Percentiles rank a stretch among this genome's conserved stretches.
Evolutionary conservation across 345 rosid genomes (phyloP).

Genomic region (Jatropha curcas): DNA sequence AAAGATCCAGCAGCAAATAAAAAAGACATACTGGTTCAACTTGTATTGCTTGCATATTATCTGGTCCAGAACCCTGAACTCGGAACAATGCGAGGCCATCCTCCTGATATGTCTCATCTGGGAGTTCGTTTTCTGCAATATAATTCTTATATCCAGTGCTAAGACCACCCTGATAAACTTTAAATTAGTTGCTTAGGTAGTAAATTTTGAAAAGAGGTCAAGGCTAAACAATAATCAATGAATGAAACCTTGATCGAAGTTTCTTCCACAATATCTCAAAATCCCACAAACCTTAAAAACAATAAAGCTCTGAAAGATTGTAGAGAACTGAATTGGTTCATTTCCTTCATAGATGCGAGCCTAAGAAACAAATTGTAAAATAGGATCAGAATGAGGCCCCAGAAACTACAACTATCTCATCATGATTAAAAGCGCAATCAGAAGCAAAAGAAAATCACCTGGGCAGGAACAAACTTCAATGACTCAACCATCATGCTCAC

Average conservation of each 20-base stretch:
- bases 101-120: constrained; percentile 74
- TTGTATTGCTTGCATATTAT: constrained; percentile 98
- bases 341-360: constrained; percentile 88
- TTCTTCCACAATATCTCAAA: background rate
- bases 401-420: background rate
- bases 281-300: constrained; percentile 71
- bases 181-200: constrained; percentile 17
- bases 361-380: constrained; percentile 41
- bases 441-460: constrained; percentile 48
- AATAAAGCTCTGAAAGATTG: constrained; percentile 87
- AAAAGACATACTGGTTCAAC: constrained; percentile 72
- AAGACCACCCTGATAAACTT: constrained; percentile 76
- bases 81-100: constrained; percentile 84
- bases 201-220: background rate
- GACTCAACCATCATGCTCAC: constrained; percentile 89
- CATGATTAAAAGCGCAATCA: background rate
- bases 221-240: background rate
- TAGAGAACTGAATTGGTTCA: constrained; percentile 86
- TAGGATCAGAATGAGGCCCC: constrained; percentile 17
- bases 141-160: constrained; percentile 80
- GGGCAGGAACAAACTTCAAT: constrained; percentile 77
- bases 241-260: background rate
- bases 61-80: constrained; percentile 97
- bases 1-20: background rate
- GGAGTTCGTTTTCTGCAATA: constrained; percentile 69